Evolutionary conservation across 2,329 filamentous ascomycete genomes (phyloP).

Genomic region (Microcyclospora pomicola): DNA sequence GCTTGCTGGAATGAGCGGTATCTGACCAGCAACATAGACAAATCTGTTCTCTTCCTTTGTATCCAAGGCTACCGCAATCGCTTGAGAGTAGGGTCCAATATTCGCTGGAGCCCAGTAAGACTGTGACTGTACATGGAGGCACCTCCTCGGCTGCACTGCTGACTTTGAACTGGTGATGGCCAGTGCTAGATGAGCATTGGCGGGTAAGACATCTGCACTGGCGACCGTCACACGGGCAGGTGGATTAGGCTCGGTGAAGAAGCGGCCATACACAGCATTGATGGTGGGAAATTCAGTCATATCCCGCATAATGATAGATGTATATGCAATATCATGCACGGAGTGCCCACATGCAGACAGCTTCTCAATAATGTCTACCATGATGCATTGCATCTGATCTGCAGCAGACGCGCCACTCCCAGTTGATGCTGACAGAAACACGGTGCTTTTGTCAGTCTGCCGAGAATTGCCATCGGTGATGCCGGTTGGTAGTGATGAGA

Average conservation of each 20-base stretch:
- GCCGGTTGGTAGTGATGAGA: background rate
- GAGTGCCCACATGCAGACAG: constrained; percentile 18
- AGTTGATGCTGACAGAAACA: constrained; percentile 20
- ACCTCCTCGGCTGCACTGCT: constrained; percentile 26
- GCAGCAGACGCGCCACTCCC: constrained; percentile 24
- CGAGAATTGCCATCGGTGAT: too few species aligned
- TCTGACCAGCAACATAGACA: constrained; percentile 75
- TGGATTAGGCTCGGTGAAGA: constrained; percentile 68
- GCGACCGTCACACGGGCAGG: constrained; percentile 75
- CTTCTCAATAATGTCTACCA: constrained; percentile 20
- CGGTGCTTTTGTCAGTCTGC: background rate
- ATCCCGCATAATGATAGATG: constrained; percentile 55
- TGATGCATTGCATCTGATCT: constrained; percentile 28
- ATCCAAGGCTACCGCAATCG: constrained; percentile 4
- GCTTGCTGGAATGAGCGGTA: constrained; percentile 66
- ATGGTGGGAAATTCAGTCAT: constrained; percentile 68
- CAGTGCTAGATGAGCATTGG: constrained; percentile 46
- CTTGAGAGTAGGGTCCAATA: constrained; percentile 48
- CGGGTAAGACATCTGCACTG: constrained; percentile 53
- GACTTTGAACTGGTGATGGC: constrained; percentile 33
- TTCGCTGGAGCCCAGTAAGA: constrained; percentile 98
- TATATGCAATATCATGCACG: constrained; percentile 24
- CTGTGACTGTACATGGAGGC: constrained; percentile 76
- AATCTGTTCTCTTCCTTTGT: constrained; percentile 12
- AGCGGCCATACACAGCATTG: constrained; percentile 60